Conservation (phyloP, 495 filamentous ascomycete genomes). For the Margaritispora aquatica region DNA sequence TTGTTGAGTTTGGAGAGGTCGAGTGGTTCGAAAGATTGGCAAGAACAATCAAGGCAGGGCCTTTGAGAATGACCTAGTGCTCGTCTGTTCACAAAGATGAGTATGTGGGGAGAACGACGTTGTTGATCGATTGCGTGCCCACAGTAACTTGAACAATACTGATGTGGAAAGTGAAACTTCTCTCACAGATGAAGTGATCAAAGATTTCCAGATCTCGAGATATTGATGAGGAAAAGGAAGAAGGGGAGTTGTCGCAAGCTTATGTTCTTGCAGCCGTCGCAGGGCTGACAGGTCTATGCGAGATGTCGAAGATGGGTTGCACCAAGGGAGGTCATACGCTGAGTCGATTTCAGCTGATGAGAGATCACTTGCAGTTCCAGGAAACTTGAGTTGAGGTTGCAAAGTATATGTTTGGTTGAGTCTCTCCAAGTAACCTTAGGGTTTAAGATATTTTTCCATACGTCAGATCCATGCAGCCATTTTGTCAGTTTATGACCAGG, state of each 20-base stretch:
- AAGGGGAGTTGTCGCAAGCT: not conserved
- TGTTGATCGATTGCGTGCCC: not conserved
- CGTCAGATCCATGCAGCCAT: conserved; percentile 16
- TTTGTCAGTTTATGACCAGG: conserved; percentile 8
- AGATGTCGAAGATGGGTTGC: conserved; percentile 1
- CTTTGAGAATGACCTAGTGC: not conserved
- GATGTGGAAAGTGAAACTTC: not conserved
- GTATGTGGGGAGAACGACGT: not conserved
- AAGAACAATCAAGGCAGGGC: not conserved
- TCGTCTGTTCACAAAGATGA: not conserved
- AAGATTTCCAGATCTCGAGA: conserved; percentile 1
- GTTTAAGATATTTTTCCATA: conserved; percentile 14
- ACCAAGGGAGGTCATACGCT: conserved; percentile 11
- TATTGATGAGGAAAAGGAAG: not conserved
- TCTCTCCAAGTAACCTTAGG: conserved; percentile 1
- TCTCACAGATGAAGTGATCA: not conserved
- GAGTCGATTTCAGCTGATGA: conserved; percentile 1
- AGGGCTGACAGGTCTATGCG: not conserved
- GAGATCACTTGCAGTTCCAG: not conserved
- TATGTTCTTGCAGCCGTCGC: not conserved
- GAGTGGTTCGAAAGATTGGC: not conserved
- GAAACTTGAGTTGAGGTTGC: conserved; percentile 3
- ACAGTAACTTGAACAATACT: not conserved
- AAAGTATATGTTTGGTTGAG: not conserved
- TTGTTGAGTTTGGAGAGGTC: not conserved